Evolutionary conservation across 139 green algal species (phyloP).

Genomic region (Eudorina sp.): DNA sequence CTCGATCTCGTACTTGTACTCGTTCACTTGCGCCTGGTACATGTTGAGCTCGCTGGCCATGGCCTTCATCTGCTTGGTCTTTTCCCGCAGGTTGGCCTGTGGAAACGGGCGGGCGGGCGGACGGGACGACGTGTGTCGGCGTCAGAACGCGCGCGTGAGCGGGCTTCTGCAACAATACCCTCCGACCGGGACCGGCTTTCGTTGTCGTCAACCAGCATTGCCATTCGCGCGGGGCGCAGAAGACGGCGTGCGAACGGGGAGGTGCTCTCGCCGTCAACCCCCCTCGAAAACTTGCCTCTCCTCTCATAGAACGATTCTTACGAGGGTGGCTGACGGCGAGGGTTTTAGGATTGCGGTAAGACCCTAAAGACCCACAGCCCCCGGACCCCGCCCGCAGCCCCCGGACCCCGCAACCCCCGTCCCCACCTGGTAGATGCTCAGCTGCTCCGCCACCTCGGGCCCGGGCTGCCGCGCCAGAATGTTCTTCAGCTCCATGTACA

Average conservation of each 20-base stretch:
- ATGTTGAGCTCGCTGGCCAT: conserved; percentile 95
- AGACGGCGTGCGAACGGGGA: too few species aligned
- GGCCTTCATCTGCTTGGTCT: conserved; percentile 95
- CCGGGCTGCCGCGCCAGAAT: conserved; percentile 90
- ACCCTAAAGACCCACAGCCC: too few species aligned
- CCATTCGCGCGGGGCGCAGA: too few species aligned
- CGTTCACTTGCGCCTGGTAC: conserved; percentile 90
- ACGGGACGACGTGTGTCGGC: background rate
- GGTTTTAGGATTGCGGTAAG: too few species aligned
- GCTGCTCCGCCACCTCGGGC: conserved; percentile 89
- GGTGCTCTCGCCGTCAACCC: too few species aligned
- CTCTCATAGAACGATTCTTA: too few species aligned
- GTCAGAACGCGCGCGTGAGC: background rate
- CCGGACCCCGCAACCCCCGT: background rate
- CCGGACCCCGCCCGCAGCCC: too few species aligned
- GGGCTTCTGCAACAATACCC: too few species aligned
- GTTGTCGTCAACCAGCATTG: too few species aligned
- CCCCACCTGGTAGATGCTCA: conserved; percentile 83
- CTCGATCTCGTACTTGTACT: conserved; percentile 96
- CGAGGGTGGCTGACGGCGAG: too few species aligned
- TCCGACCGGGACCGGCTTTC: too few species aligned
- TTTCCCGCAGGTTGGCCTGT: conserved; percentile 87
- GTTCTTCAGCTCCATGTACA: conserved; percentile 94
- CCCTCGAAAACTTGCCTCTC: too few species aligned
- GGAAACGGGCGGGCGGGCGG: background rate